phyloP scores from a whole-genome alignment of 768 basidiomycete genomes.

The Clavulina sp. region DNA sequence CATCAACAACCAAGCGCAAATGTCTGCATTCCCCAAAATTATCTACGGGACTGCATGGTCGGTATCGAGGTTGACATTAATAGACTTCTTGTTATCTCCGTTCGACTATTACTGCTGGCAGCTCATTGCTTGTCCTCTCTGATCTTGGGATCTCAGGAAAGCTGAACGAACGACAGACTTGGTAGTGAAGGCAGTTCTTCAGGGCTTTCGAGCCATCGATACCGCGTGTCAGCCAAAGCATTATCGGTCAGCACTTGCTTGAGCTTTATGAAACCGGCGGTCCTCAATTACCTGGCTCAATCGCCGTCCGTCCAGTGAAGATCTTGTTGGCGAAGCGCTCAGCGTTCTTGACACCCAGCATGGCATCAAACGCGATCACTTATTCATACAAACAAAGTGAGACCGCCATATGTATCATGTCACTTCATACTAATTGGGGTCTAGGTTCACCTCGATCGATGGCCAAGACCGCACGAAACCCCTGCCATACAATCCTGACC shows the following conservation, averaged over 20 bases:
- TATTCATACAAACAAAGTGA: constrained; percentile 72
- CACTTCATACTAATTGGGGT: neutral
- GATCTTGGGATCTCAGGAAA: constrained; percentile 36
- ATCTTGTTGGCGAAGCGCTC: constrained; percentile 63
- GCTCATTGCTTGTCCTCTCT: no score
- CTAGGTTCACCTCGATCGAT: constrained; percentile 51
- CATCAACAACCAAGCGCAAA: no score
- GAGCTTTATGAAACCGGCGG: constrained; percentile 13
- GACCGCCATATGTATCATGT: no score
- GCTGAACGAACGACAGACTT: constrained; percentile 49
- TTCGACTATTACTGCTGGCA: neutral
- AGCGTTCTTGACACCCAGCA: constrained; percentile 36
- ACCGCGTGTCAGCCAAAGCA: constrained; percentile 56
- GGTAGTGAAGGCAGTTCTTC: constrained; percentile 51
- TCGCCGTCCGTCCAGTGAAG: constrained; percentile 42
- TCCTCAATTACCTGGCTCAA: neutral
- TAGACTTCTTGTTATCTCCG: neutral
- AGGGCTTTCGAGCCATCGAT: constrained; percentile 68
- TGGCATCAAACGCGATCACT: constrained; percentile 44
- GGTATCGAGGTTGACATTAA: neutral
- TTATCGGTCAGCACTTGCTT: constrained; percentile 31
- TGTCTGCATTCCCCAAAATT: constrained; percentile 18
- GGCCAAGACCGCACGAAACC: constrained; percentile 59
- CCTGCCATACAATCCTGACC: constrained; percentile 49
- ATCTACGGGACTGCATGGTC: constrained; percentile 29